Percentiles rank a stretch among this genome's conserved stretches.
Evolutionary conservation across 2,329 filamentous ascomycete genomes (phyloP).

Genomic region (Cladosporium cucumerinum): DNA sequence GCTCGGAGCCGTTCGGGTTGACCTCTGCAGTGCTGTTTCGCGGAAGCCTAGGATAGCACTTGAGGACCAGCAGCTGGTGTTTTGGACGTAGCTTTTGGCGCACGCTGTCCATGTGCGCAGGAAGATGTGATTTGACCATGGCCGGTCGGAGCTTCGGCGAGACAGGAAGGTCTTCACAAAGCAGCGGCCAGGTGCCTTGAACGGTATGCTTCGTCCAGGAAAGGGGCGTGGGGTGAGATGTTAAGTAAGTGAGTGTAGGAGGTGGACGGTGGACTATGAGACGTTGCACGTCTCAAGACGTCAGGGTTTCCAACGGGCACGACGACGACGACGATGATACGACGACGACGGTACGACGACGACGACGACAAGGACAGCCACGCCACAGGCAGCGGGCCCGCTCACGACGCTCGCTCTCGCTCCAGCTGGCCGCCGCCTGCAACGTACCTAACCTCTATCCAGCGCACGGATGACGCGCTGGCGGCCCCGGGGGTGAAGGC

Average conservation of each 20-base stretch:
- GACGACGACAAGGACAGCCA: background rate
- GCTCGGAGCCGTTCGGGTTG: slow-evolving; percentile 92
- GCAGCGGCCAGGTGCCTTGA: slow-evolving; percentile 4
- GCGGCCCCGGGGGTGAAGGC: background rate
- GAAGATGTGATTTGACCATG: slow-evolving; percentile 29
- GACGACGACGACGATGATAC: too few relatives aligned
- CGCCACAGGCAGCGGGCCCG: background rate
- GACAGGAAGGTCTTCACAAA: background rate
- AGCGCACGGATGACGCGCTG: background rate
- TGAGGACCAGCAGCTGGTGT: slow-evolving; percentile 92
- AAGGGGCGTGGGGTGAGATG: background rate
- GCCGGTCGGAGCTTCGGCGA: slow-evolving; percentile 12
- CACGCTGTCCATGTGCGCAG: slow-evolving; percentile 28
- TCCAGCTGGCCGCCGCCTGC: background rate
- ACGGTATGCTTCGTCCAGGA: slow-evolving; percentile 2
- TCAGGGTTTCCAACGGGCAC: slow-evolving; percentile 2
- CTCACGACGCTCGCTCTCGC: background rate
- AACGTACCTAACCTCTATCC: background rate
- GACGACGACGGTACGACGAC: too few relatives aligned
- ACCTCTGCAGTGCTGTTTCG: slow-evolving; percentile 83
- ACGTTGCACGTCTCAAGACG: slow-evolving; percentile 11
- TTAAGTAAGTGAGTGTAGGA: background rate
- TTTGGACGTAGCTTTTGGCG: slow-evolving; percentile 18
- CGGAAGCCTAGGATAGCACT: slow-evolving; percentile 90
- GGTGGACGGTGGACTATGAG: background rate